Conservation (phyloP, 2,329 filamentous ascomycete genomes). For the Penicillium sp. region DNA sequence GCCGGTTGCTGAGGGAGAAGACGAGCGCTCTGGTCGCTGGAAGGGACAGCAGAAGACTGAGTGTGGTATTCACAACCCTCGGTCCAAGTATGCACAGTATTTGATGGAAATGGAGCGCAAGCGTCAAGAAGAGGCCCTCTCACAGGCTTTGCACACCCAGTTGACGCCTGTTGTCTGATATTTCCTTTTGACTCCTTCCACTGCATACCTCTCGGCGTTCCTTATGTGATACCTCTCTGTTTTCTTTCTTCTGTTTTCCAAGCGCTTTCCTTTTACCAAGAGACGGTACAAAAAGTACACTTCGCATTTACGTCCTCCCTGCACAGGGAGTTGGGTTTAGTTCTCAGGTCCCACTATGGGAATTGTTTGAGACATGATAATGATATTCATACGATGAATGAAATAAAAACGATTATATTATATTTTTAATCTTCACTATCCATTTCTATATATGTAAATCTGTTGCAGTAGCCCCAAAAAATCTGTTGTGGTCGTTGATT, state of each 20-base stretch:
- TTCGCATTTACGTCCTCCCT: background rate
- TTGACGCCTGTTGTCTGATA: constrained; percentile 28
- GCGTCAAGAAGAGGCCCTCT: constrained; percentile 57
- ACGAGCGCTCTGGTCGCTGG: constrained; percentile 94
- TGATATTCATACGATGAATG: constrained; percentile 10
- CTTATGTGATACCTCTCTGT: constrained; percentile 20
- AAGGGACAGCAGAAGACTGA: constrained; percentile 95
- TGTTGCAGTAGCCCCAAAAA: background rate
- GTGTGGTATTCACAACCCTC: constrained; percentile 98
- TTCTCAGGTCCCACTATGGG: background rate
- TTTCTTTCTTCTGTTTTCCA: constrained; percentile 2
- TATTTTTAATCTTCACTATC: background rate
- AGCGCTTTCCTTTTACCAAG: background rate
- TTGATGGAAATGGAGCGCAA: constrained; percentile 70
- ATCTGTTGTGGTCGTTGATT: background rate
- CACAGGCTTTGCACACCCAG: constrained; percentile 42
- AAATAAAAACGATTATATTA: background rate
- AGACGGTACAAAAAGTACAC: background rate
- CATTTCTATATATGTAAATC: background rate
- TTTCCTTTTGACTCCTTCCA: constrained; percentile 1
- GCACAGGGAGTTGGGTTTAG: background rate
- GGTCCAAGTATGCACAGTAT: constrained; percentile 87
- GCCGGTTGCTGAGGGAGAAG: constrained; percentile 85
- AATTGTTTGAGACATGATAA: constrained; percentile 15
- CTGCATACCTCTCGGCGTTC: constrained; percentile 23